Conservation (phyloP, 2,329 filamentous ascomycete genomes). For the Xylariaceae sp. region DNA sequence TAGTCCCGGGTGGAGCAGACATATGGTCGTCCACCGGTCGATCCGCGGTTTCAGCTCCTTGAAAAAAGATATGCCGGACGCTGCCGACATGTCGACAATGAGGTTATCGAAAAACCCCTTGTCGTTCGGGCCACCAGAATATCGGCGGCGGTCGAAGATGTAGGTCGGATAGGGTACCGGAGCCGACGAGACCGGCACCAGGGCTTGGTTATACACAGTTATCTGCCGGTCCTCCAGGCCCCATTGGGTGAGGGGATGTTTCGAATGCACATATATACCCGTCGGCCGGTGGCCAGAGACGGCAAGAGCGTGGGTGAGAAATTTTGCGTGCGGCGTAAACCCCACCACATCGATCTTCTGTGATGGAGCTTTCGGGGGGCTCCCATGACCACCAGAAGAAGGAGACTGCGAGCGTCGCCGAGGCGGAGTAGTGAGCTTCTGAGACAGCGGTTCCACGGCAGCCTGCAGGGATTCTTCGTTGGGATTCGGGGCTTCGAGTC, state of each 20-base stretch:
- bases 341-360: slow-evolving; percentile 56
- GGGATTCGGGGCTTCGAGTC: no score
- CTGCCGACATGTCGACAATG: slow-evolving; percentile 19
- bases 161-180: slow-evolving; percentile 22
- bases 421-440: no score
- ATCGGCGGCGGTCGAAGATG: slow-evolving; percentile 5
- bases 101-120: slow-evolving; percentile 22
- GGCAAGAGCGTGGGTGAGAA: slow-evolving; percentile 60
- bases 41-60: slow-evolving; percentile 22
- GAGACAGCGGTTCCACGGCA: no score
- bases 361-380: slow-evolving; percentile 15
- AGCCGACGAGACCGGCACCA: slow-evolving; percentile 27
- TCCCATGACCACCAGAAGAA: no score
- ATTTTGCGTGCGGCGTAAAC: slow-evolving; percentile 56
- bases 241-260: slow-evolving; percentile 43
- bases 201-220: slow-evolving; percentile 37
- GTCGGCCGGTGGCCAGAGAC: slow-evolving; percentile 56
- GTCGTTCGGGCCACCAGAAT: background rate
- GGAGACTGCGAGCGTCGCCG: no score
- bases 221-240: slow-evolving; percentile 39
- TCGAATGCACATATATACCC: slow-evolving; percentile 58
- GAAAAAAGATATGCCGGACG: slow-evolving; percentile 17
- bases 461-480: no score
- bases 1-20: slow-evolving; percentile 75
- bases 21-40: slow-evolving; percentile 63